Evolutionary conservation across 2,329 filamentous ascomycete genomes (phyloP).

Genomic region (Pezicula rhizophila): DNA sequence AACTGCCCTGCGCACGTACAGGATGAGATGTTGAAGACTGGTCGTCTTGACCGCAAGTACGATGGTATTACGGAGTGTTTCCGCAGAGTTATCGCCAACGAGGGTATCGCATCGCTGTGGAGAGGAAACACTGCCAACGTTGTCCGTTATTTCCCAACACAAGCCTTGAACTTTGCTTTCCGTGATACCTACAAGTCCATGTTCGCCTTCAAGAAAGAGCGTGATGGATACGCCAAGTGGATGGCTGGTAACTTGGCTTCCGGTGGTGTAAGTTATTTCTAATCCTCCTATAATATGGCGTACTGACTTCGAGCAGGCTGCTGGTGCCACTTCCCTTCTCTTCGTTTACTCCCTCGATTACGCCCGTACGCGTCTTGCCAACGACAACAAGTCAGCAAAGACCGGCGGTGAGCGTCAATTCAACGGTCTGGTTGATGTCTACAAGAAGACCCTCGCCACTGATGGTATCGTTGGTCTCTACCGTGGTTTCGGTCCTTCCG

Average conservation of each 20-base stretch:
- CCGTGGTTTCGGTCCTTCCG: conserved; percentile 99
- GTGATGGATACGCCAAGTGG: conserved; percentile 97
- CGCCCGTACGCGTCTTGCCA: conserved; percentile 99
- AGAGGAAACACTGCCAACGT: conserved; percentile 99
- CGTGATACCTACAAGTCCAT: conserved; percentile 99
- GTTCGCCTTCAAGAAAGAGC: conserved; percentile 99
- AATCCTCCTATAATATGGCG: not conserved
- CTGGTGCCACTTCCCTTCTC: conserved; percentile 98
- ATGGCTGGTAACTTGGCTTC: conserved; percentile 99
- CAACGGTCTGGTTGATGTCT: conserved; percentile 99
- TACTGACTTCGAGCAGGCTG: conserved; percentile 50
- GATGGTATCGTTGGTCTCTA: conserved; percentile 99
- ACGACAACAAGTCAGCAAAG: conserved; percentile 99
- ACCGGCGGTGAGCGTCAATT: conserved; percentile 97
- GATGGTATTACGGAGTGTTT: conserved; percentile 93
- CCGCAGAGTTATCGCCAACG: conserved; percentile 78
- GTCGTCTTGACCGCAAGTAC: conserved; percentile 98
- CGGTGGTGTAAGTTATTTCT: conserved; percentile 76
- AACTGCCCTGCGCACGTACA: conserved; percentile 32
- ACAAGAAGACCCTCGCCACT: conserved; percentile 98
- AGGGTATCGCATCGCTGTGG: conserved; percentile 96
- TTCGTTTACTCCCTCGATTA: conserved; percentile 99
- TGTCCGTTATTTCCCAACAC: conserved; percentile 99
- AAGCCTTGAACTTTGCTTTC: conserved; percentile 99
- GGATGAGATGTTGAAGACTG: conserved; percentile 99